phyloP scores from a whole-genome alignment of 164 flowering plant genomes.

The Brasenia schreberi region DNA sequence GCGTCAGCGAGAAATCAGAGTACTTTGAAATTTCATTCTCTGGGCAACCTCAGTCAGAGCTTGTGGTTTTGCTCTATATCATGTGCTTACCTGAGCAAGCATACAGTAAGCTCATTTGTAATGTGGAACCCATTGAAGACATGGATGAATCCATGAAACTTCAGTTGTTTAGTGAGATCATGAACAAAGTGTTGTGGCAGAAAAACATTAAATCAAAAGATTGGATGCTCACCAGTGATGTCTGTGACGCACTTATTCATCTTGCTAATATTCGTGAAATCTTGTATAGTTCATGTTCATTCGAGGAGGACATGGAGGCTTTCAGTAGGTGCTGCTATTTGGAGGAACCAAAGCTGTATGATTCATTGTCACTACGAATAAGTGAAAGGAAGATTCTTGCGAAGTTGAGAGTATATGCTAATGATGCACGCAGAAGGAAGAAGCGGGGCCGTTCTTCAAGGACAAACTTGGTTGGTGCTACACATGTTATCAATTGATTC shows the following conservation, averaged over 20 bases:
- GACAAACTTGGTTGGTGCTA: neutral
- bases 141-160: neutral
- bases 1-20: conserved; percentile 51
- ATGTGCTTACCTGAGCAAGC: conserved; percentile 44
- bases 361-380: conserved; percentile 57
- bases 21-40: conserved; percentile 72
- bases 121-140: conserved; percentile 13
- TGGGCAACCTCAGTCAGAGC: conserved; percentile 77
- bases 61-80: conserved; percentile 52
- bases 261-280: conserved; percentile 68
- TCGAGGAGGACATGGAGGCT: conserved; percentile 40
- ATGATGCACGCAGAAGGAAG: conserved; percentile 7
- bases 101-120: conserved; percentile 32
- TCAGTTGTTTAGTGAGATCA: neutral
- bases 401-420: conserved; percentile 47
- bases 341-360: conserved; percentile 41
- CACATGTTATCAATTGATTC: no score
- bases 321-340: conserved; percentile 20
- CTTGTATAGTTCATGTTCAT: conserved; percentile 34
- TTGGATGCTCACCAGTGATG: conserved; percentile 33
- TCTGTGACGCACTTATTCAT: conserved; percentile 43
- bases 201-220: conserved; percentile 24
- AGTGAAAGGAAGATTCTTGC: conserved; percentile 67
- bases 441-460: neutral
- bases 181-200: neutral